Evolutionary conservation across 106 monocot genomes (phyloP).

Genomic region (Dendrobium huoshanense): DNA sequence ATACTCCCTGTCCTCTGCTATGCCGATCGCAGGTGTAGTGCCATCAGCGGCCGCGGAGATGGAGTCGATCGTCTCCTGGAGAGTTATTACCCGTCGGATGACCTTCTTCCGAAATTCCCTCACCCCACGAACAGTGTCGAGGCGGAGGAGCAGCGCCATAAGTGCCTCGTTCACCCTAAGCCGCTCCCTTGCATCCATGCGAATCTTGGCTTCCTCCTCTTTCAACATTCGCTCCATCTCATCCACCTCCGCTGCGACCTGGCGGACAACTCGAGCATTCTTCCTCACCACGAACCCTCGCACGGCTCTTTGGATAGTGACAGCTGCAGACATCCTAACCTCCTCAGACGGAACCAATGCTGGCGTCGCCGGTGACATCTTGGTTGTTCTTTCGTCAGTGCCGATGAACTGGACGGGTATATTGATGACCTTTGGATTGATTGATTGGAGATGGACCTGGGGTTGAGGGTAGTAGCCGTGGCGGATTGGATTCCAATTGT

Average conservation of each 20-base stretch:
- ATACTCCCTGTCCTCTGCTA: no score
- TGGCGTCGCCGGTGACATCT: not conserved
- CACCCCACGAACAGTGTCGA: conserved; percentile 48
- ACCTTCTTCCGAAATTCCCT: conserved; percentile 52
- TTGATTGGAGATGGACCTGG: not conserved
- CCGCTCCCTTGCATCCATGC: conserved; percentile 32
- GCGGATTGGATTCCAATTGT: conserved; percentile 7
- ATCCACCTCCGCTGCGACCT: conserved; percentile 24
- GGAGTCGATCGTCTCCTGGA: conserved; percentile 48
- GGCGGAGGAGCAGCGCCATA: conserved; percentile 41
- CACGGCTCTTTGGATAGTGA: conserved; percentile 46
- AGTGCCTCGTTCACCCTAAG: conserved; percentile 45
- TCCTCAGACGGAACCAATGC: no score
- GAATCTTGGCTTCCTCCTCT: conserved; percentile 30
- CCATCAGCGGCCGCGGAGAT: not conserved
- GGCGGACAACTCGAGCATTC: conserved; percentile 20
- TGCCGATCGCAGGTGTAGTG: no score
- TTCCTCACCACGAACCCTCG: conserved; percentile 64
- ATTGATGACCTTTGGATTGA: conserved; percentile 33
- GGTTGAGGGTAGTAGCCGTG: not conserved
- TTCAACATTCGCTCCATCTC: conserved; percentile 26
- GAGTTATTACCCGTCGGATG: conserved; percentile 28
- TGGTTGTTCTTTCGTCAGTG: conserved; percentile 5
- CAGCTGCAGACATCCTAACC: conserved; percentile 15
- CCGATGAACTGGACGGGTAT: conserved; percentile 50